Evolutionary conservation across 1,284 basidiomycete species (phyloP).

Genomic region (Prillingera fragicola): DNA sequence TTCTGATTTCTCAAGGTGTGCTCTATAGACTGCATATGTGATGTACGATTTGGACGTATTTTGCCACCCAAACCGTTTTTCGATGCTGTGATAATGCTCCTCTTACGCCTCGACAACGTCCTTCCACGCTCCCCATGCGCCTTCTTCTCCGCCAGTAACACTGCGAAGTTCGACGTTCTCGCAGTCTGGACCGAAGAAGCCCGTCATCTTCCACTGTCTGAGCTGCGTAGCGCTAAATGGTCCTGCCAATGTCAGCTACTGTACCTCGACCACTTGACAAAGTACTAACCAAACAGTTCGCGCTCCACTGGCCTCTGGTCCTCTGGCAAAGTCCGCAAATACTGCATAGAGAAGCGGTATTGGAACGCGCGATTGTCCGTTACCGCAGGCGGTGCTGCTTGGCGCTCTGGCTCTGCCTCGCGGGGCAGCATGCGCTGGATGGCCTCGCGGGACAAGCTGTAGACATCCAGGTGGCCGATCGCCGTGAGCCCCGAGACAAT

Average conservation of each 20-base stretch:
- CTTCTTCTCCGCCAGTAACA: conserved; percentile 15
- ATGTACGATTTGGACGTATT: not conserved
- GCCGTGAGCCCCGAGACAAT: conserved; percentile 43
- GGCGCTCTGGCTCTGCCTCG: conserved; percentile 5
- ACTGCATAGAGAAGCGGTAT: conserved; percentile 47
- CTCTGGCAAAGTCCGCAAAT: conserved; percentile 41
- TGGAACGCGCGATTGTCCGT: conserved; percentile 43
- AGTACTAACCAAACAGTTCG: conserved; percentile 46
- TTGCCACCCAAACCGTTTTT: no score
- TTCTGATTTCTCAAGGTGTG: no score
- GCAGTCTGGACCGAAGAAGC: conserved; percentile 45
- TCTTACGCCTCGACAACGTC: conserved; percentile 23
- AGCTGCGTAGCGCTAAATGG: conserved; percentile 42
- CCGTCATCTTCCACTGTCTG: conserved; percentile 41
- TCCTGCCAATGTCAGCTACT: conserved; percentile 25
- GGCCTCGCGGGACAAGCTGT: conserved; percentile 46
- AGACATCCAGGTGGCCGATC: conserved; percentile 47
- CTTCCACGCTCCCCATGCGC: conserved; percentile 42
- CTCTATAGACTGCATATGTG: not conserved
- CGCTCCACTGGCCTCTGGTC: conserved; percentile 46
- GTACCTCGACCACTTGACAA: no score
- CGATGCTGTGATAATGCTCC: not conserved
- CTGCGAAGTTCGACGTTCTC: conserved; percentile 47
- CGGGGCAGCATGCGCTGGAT: conserved; percentile 47
- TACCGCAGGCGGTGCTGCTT: conserved; percentile 12